phyloP scores from a whole-genome alignment of 164 flowering plant genomes.

The Cinnamomum chago region DNA sequence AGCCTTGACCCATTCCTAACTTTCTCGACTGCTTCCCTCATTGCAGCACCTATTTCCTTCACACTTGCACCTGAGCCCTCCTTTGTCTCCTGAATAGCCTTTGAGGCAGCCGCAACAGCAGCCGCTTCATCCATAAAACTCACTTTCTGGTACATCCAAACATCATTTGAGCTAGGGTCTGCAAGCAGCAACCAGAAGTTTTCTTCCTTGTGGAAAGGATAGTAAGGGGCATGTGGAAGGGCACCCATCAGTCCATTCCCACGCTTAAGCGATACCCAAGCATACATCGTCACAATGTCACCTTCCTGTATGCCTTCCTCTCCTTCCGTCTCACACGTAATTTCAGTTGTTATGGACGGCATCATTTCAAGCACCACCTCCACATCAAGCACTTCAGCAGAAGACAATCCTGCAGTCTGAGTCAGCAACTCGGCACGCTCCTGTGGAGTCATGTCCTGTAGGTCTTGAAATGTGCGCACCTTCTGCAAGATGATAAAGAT shows the following conservation, averaged over 20 bases:
- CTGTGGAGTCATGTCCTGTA: slow-evolving; percentile 50
- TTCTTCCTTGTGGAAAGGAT: slow-evolving; percentile 93
- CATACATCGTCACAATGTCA: slow-evolving; percentile 80
- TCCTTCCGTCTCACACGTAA: slow-evolving; percentile 87
- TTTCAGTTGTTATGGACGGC: slow-evolving; percentile 65
- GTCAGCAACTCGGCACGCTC: slow-evolving; percentile 75
- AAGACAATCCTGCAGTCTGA: slow-evolving; percentile 69
- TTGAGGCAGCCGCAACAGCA: slow-evolving; percentile 72
- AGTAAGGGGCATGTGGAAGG: slow-evolving; percentile 84
- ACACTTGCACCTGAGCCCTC: slow-evolving; percentile 67
- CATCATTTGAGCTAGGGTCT: slow-evolving; percentile 60
- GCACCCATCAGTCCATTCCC: slow-evolving; percentile 70
- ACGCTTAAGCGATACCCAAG: slow-evolving; percentile 80
- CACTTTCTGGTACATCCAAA: slow-evolving; percentile 83
- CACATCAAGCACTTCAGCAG: slow-evolving; percentile 58
- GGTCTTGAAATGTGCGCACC: slow-evolving; percentile 75
- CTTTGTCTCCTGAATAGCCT: slow-evolving; percentile 65
- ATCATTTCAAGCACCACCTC: slow-evolving; percentile 82
- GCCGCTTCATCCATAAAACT: slow-evolving; percentile 82
- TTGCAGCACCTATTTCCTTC: slow-evolving; percentile 49
- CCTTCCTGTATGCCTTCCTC: slow-evolving; percentile 98
- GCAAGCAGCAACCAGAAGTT: slow-evolving; percentile 85
- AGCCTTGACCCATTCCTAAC: slow-evolving; percentile 70
- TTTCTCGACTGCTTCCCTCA: slow-evolving; percentile 67
- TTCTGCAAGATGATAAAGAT: slow-evolving; percentile 39